These are phyloP conservation scores for Ophiognomonia clavigignenti-juglandacearum DNA, from an alignment of 2,329 filamentous ascomycete genomes.

Conservation along the genomic window DNA sequence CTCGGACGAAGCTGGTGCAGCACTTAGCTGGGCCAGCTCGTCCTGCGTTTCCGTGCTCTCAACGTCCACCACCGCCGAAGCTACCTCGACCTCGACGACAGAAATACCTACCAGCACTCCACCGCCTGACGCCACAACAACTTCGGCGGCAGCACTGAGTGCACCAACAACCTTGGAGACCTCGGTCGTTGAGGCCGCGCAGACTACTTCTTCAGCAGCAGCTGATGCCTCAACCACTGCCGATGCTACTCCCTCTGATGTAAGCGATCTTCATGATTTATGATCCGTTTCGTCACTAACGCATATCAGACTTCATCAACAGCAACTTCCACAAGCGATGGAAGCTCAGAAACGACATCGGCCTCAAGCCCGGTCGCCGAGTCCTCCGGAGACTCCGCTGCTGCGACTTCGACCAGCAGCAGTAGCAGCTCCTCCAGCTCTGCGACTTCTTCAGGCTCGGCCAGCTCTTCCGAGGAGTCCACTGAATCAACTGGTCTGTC, in stretches of 20 bases:
- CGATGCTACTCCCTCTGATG: too few relatives aligned
- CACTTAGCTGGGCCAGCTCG: slow-evolving; percentile 15
- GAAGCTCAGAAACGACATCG: slow-evolving; percentile 8
- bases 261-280: too few relatives aligned
- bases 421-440: too few relatives aligned
- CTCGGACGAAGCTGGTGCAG: slow-evolving; percentile 17
- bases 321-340: slow-evolving; percentile 1
- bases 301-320: background rate
- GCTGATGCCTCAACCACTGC: too few relatives aligned
- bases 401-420: slow-evolving; percentile 2
- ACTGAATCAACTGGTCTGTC: slow-evolving; percentile 28
- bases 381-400: slow-evolving; percentile 1
- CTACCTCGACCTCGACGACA: slow-evolving; percentile 1
- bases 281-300: too few relatives aligned
- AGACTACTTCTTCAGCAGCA: too few relatives aligned
- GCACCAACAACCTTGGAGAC: slow-evolving; percentile 5
- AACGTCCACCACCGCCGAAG: background rate
- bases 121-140: slow-evolving; percentile 4
- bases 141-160: slow-evolving; percentile 1
- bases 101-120: background rate
- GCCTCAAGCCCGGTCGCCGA: background rate
- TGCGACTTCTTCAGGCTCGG: background rate
- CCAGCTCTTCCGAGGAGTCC: background rate
- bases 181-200: background rate
- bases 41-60: slow-evolving; percentile 16